phyloP scores from a whole-genome alignment of 2,329 filamentous ascomycete genomes.

The Colletotrichum navitas region DNA sequence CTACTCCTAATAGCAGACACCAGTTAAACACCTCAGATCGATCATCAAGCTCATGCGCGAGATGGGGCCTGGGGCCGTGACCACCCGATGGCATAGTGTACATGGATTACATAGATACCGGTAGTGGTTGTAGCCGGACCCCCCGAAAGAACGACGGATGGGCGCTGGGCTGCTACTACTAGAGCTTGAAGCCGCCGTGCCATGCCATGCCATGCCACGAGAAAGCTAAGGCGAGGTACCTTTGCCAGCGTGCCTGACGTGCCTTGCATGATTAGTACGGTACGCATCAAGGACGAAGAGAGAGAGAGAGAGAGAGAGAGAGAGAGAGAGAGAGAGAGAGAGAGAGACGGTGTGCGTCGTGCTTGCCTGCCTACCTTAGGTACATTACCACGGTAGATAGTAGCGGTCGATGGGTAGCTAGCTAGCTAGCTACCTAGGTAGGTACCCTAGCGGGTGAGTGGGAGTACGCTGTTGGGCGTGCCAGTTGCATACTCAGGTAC shows the following conservation, averaged over 20 bases:
- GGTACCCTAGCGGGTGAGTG: too few species aligned
- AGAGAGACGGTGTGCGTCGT: background rate
- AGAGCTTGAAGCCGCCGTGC: conserved; percentile 1
- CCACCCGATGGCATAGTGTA: background rate
- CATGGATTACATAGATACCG: too few species aligned
- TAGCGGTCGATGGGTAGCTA: too few species aligned
- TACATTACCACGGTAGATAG: too few species aligned
- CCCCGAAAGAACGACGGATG: background rate
- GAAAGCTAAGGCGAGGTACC: conserved; percentile 30
- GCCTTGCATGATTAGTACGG: conserved; percentile 1
- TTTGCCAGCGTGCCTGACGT: conserved; percentile 20
- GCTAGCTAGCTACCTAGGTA: too few species aligned
- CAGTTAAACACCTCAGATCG: background rate
- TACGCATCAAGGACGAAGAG: background rate
- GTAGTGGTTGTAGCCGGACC: too few species aligned
- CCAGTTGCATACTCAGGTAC: background rate
- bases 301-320: background rate
- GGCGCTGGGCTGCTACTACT: background rate
- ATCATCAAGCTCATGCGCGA: background rate
- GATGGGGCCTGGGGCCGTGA: background rate
- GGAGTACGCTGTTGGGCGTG: background rate
- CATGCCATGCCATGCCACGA: background rate
- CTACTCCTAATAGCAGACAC: conserved; percentile 17
- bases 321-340: background rate
- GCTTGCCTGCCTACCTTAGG: background rate